These are phyloP conservation scores for Naganishia friedmannii DNA, from an alignment of 768 basidiomycete species.

Conservation along the genomic window DNA sequence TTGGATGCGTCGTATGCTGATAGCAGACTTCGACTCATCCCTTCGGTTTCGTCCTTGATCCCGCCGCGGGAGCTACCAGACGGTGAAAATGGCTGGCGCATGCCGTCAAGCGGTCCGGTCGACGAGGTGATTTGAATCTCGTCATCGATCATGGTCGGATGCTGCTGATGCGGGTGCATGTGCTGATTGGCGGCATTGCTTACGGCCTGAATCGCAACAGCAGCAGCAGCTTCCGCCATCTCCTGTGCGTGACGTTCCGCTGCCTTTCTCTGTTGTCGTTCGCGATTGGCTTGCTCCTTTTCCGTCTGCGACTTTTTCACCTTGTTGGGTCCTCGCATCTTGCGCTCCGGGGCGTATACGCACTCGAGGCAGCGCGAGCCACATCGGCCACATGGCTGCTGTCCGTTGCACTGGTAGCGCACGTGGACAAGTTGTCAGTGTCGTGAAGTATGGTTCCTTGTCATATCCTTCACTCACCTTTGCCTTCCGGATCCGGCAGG, in stretches of 20 bases:
- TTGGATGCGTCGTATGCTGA: slow-evolving; percentile 18
- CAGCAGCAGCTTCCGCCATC: slow-evolving; percentile 2
- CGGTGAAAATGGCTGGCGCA: slow-evolving; percentile 10
- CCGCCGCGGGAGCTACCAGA: slow-evolving; percentile 1
- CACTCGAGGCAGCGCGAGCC: slow-evolving; percentile 35
- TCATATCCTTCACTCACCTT: slow-evolving; percentile 38
- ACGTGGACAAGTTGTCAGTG: not conserved
- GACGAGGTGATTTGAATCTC: slow-evolving; percentile 19
- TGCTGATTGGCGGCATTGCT: slow-evolving; percentile 14
- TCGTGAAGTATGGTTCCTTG: not conserved
- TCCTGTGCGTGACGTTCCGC: slow-evolving; percentile 23
- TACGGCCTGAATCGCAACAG: slow-evolving; percentile 15
- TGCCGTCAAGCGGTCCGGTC: slow-evolving; percentile 5
- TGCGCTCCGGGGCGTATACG: slow-evolving; percentile 36
- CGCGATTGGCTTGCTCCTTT: slow-evolving; percentile 24
- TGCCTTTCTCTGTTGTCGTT: slow-evolving; percentile 15
- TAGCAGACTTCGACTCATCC: slow-evolving; percentile 14
- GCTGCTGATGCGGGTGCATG: slow-evolving; percentile 20
- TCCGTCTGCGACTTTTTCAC: slow-evolving; percentile 31
- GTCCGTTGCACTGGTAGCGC: slow-evolving; percentile 42
- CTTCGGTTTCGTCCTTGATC: slow-evolving; percentile 17
- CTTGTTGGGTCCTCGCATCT: slow-evolving; percentile 42
- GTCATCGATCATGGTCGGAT: slow-evolving; percentile 14
- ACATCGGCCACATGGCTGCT: slow-evolving; percentile 44
- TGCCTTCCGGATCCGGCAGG: slow-evolving; percentile 48